Evolutionary conservation across 768 basidiomycete genomes (phyloP).

Genomic region (Boletus tylopilopsis): DNA sequence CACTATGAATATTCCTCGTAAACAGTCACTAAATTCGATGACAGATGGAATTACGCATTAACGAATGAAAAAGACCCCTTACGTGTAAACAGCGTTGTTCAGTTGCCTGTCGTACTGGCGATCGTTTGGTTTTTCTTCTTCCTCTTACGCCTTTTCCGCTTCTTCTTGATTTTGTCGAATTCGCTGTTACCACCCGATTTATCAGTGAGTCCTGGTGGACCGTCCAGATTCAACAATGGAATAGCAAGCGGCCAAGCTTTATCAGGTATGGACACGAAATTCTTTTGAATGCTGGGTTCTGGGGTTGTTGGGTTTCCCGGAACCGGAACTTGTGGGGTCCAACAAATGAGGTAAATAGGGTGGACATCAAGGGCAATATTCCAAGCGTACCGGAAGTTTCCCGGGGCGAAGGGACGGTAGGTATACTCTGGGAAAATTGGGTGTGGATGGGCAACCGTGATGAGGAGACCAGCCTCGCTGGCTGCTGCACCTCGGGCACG

Average conservation of each 20-base stretch:
- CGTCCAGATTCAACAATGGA: conserved; percentile 55
- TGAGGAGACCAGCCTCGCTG: conserved; percentile 2
- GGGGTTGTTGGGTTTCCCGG: conserved; percentile 2
- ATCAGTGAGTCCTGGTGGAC: conserved; percentile 35
- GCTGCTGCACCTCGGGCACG: neutral
- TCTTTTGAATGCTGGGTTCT: conserved; percentile 2
- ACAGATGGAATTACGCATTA: too few relatives aligned
- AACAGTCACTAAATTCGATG: too few relatives aligned
- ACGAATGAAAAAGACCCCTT: neutral
- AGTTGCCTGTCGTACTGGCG: conserved; percentile 16
- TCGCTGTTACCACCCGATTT: conserved; percentile 12
- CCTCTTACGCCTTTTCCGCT: conserved; percentile 49
- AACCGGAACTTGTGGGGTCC: conserved; percentile 14
- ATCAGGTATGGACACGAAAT: conserved; percentile 7
- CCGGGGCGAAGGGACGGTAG: neutral
- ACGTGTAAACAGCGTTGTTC: conserved; percentile 11
- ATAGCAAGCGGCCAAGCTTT: conserved; percentile 19
- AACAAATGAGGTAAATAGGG: conserved; percentile 13
- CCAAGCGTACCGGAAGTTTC: conserved; percentile 17
- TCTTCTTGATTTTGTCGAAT: conserved; percentile 45
- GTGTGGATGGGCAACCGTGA: conserved; percentile 6
- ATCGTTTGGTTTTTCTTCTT: conserved; percentile 45
- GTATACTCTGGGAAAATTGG: conserved; percentile 1
- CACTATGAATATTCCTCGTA: neutral
- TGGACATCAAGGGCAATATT: conserved; percentile 5